A percentile compares a stretch with the other conserved stretches of the same genome.
These are phyloP conservation scores for Euphorbia peplus DNA, from an alignment of 345 rosid species.

Conservation along the genomic window DNA sequence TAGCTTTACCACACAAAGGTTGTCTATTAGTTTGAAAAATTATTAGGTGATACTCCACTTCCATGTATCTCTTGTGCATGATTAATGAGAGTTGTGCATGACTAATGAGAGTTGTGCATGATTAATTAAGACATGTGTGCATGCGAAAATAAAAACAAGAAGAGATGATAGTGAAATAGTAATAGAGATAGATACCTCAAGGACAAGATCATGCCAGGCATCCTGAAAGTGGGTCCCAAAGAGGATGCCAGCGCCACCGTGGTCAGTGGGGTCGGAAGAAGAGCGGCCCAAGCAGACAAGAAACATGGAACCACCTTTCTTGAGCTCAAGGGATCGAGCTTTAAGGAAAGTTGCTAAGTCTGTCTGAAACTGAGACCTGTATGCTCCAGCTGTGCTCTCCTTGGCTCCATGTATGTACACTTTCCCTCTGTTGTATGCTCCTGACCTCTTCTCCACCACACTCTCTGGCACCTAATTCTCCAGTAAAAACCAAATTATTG, in stretches of 20 bases:
- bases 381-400: slow-evolving; percentile 57
- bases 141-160: background rate
- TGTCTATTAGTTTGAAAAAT: too few species aligned
- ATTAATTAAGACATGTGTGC: too few species aligned
- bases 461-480: slow-evolving; percentile 68
- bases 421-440: slow-evolving; percentile 68
- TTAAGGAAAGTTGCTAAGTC: slow-evolving; percentile 69
- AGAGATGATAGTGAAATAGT: background rate
- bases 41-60: too few species aligned
- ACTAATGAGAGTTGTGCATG: too few species aligned
- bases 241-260: slow-evolving; percentile 90
- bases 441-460: slow-evolving; percentile 64
- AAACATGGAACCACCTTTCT: slow-evolving; percentile 88
- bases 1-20: too few species aligned
- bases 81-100: too few species aligned
- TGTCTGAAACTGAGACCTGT: slow-evolving; percentile 67
- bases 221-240: slow-evolving; percentile 99
- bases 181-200: slow-evolving; percentile 53
- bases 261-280: slow-evolving; percentile 80
- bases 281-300: slow-evolving; percentile 89
- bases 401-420: slow-evolving; percentile 79
- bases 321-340: slow-evolving; percentile 74
- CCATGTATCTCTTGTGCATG: too few species aligned
- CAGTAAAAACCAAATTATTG: background rate
- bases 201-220: slow-evolving; percentile 98